A percentile compares a stretch with the other conserved stretches of the same genome.
Evolutionary conservation across 2,329 filamentous ascomycete genomes (phyloP).

Genomic region (Nemania sp.): DNA sequence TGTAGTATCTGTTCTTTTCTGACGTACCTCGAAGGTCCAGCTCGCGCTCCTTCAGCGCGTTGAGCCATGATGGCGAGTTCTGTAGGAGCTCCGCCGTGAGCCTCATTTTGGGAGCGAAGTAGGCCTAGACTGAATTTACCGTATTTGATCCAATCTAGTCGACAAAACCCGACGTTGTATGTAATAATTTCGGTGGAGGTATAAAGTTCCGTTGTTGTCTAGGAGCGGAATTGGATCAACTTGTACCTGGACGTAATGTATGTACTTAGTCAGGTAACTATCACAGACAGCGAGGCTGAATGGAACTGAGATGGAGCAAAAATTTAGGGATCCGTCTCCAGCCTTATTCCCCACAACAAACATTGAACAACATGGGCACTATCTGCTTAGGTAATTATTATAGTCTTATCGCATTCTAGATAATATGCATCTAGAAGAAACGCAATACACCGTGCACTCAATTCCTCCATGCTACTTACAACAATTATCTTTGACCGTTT

Average conservation of each 20-base stretch:
- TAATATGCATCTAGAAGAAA: neutral
- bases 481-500: too few species aligned
- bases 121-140: slow-evolving; percentile 35
- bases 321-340: slow-evolving; percentile 26
- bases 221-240: neutral
- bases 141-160: slow-evolving; percentile 9
- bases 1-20: slow-evolving; percentile 99
- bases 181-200: neutral
- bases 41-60: slow-evolving; percentile 98
- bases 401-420: slow-evolving; percentile 3
- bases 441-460: neutral
- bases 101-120: slow-evolving; percentile 72
- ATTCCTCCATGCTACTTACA: neutral
- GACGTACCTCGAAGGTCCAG: slow-evolving; percentile 98
- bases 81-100: slow-evolving; percentile 95
- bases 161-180: neutral
- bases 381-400: neutral
- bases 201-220: neutral
- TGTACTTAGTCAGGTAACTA: neutral
- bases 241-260: neutral
- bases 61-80: slow-evolving; percentile 96
- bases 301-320: slow-evolving; percentile 29
- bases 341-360: slow-evolving; percentile 30
- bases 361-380: too few species aligned
- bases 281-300: slow-evolving; percentile 30